Conservation (phyloP, 495 filamentous ascomycete genomes). For the Daldinia vernicosa region DNA sequence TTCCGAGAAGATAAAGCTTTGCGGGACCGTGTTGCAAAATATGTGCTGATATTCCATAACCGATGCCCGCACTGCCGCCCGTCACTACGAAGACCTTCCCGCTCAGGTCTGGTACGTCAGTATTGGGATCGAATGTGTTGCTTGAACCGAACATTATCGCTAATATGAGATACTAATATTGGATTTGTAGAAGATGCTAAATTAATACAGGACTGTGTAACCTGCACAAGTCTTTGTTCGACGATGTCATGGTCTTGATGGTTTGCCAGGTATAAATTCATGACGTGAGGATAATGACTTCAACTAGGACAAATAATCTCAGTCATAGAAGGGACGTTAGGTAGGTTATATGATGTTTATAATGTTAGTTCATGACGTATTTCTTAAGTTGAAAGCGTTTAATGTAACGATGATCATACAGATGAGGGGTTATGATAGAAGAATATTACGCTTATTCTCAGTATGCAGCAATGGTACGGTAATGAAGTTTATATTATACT, state of each 20-base stretch:
- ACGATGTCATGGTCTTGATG: conserved; percentile 13
- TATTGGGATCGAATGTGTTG: conserved; percentile 54
- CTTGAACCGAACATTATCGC: conserved; percentile 44
- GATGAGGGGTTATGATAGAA: neutral
- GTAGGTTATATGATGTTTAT: neutral
- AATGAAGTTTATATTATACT: neutral
- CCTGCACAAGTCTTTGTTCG: neutral
- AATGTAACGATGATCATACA: neutral
- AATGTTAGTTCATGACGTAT: neutral
- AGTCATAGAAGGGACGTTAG: neutral
- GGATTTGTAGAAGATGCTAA: neutral
- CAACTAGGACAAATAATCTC: neutral
- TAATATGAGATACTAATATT: neutral
- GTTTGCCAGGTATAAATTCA: conserved; percentile 8
- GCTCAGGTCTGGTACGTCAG: conserved; percentile 39
- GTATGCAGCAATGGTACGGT: no score
- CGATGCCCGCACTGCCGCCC: conserved; percentile 56
- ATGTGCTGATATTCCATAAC: conserved; percentile 60
- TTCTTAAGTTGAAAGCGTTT: neutral
- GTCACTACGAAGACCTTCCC: conserved; percentile 57
- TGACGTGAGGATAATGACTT: conserved; percentile 21
- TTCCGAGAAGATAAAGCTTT: conserved; percentile 58
- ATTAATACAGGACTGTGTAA: neutral
- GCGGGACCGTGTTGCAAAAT: conserved; percentile 60
- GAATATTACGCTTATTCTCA: neutral